Evolutionary conservation across 208 protist genomes (phyloP).

Genomic region (Sergeia podlipaevii): DNA sequence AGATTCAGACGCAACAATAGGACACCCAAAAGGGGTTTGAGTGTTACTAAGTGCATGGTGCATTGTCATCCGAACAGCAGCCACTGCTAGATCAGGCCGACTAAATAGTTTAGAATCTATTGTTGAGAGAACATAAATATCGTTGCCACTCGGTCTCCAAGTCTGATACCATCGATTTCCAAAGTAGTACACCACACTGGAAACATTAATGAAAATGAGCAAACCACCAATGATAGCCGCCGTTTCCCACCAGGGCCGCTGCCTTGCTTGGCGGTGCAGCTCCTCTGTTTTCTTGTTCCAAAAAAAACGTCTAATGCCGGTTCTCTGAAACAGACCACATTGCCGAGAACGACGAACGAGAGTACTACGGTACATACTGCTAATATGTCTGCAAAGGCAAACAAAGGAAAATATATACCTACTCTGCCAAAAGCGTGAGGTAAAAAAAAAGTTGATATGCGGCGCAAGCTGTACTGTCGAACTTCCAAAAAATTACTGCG

Average conservation of each 20-base stretch:
- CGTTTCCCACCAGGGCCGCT: constrained; percentile 85
- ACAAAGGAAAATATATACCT: neutral
- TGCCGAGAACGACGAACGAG: constrained; percentile 10
- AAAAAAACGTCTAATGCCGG: constrained; percentile 20
- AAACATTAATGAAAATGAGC: constrained; percentile 66
- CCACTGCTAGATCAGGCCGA: constrained; percentile 75
- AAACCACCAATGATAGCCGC: constrained; percentile 60
- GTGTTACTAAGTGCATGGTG: constrained; percentile 69
- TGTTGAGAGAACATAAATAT: constrained; percentile 37
- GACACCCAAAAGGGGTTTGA: constrained; percentile 73
- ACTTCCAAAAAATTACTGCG: too few species aligned
- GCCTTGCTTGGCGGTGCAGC: constrained; percentile 66
- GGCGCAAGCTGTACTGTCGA: too few species aligned
- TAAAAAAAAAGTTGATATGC: constrained; percentile 12
- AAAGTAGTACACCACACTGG: constrained; percentile 48
- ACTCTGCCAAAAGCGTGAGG: neutral
- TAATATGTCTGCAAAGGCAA: neutral
- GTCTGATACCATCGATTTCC: constrained; percentile 69
- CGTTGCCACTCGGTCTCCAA: constrained; percentile 67
- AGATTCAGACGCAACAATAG: constrained; percentile 70
- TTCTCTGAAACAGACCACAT: constrained; percentile 10
- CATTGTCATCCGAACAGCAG: constrained; percentile 67
- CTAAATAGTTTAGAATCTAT: constrained; percentile 76
- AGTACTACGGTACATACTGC: constrained; percentile 12
- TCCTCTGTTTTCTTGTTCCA: constrained; percentile 62